Conservation (phyloP, 2,329 filamentous ascomycete species). For the Ceratocystis colombiana region DNA sequence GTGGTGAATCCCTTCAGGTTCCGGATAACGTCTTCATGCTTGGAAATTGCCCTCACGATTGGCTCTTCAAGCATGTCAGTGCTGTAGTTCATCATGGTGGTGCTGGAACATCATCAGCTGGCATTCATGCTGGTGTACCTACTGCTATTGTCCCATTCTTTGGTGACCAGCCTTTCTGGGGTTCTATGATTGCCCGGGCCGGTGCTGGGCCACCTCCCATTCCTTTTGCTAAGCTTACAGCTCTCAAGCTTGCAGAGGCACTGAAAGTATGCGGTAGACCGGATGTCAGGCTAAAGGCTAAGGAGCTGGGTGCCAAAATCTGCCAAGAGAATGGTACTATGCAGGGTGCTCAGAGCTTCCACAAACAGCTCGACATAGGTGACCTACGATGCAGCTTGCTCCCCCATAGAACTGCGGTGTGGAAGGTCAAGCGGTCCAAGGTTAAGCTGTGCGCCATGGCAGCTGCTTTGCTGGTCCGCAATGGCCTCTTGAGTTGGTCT, state of each 20-base stretch:
- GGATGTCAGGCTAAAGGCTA: constrained; percentile 47
- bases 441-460: constrained; percentile 62
- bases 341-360: constrained; percentile 56
- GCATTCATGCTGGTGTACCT: constrained; percentile 68
- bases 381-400: constrained; percentile 59
- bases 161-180: constrained; percentile 77
- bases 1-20: constrained; percentile 57
- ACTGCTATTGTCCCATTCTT: constrained; percentile 83
- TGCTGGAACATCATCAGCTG: constrained; percentile 77
- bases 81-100: constrained; percentile 81
- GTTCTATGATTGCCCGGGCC: constrained; percentile 60
- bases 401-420: constrained; percentile 59
- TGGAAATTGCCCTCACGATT: constrained; percentile 78
- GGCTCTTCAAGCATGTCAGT: constrained; percentile 72
- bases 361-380: constrained; percentile 57
- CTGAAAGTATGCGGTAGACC: constrained; percentile 52
- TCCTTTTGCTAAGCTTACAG: constrained; percentile 56
- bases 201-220: constrained; percentile 63
- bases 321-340: constrained; percentile 55
- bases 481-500: constrained; percentile 54
- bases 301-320: constrained; percentile 53
- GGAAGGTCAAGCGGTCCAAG: constrained; percentile 57
- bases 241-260: constrained; percentile 54
- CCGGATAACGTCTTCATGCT: constrained; percentile 73
- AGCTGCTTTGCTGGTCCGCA: constrained; percentile 56